Conservation (phyloP, 2,329 filamentous ascomycete species). For the Metarhizium robertsii region DNA sequence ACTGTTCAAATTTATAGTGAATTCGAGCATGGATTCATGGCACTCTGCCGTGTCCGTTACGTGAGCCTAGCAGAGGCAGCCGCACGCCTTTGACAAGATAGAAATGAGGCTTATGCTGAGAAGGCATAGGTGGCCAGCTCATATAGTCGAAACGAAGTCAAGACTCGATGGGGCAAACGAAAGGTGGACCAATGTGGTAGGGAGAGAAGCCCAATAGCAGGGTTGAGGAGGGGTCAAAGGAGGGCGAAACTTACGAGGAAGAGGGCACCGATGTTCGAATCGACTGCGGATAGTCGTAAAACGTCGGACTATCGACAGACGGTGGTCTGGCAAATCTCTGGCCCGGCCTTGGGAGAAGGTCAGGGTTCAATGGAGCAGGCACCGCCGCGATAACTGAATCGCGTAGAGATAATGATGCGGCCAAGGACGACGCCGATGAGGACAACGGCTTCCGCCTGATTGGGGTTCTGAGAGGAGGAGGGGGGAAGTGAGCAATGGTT, state of each 20-base stretch:
- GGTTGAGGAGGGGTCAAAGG: neutral
- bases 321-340: conserved; percentile 44
- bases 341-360: conserved; percentile 35
- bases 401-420: conserved; percentile 24
- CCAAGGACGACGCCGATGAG: conserved; percentile 40
- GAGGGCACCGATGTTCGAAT: conserved; percentile 11
- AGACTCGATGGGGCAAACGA: neutral
- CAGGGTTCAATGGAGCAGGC: conserved; percentile 22
- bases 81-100: neutral
- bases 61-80: neutral
- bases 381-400: conserved; percentile 3
- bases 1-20: neutral
- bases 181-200: neutral
- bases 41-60: neutral
- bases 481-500: conserved; percentile 10
- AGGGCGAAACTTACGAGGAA: conserved; percentile 17
- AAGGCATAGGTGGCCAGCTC: neutral
- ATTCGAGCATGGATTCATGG: neutral
- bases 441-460: conserved; percentile 56
- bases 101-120: neutral
- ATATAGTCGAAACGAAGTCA: neutral
- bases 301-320: conserved; percentile 50
- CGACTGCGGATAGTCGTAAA: conserved; percentile 46
- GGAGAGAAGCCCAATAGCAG: neutral
- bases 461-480: conserved; percentile 15